Evolutionary conservation across 305 asterid species (phyloP), one percentile per base, ranked within the genome.

Genomic region (Solanum hybrid): DNA sequence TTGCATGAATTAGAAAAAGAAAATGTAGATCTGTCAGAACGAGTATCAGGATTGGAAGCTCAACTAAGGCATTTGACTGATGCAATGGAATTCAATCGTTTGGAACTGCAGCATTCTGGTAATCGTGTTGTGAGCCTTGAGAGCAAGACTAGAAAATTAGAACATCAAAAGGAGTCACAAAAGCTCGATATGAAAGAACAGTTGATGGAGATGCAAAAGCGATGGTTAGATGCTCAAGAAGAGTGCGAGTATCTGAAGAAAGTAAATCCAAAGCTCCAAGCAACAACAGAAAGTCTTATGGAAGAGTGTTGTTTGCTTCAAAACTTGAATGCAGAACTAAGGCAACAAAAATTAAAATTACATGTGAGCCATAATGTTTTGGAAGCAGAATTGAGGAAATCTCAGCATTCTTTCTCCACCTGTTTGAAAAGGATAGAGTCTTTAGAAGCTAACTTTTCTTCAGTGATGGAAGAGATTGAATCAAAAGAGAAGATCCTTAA

Each of bases 21-120:
- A 87, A 94, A 93, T 77, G 36, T 89, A n/a, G 91, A 92, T 90
- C 90, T 94, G 38, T 89, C 93, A 38, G 92, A 92, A 91, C 87
- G 95, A 37, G 93, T 94, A 22, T 92, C 92, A 29, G 96, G 96
- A 20, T 89, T 94, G 89, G 96, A 94, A 93, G 94, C 96, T 89
- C 96, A 92, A 27, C 73, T 94, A 24, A 90, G 96, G 79, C 93
- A 94, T 79, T 88, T 94, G 37, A 90, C 92, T 4, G 94, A 94
- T 78, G 88, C 79, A 82, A 91, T 57, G 13, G 95, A 92, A 77
- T 39, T 93, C 3, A 89, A 87, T 70, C 91, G 91, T 89, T 79
- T 91, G 92, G 95, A 91, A 68, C 38, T 91, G 90, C 93, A 94
- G 90, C 89, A 87, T 75, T 90, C 92, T 8, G 93, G 92, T 26